Base-by-base conservation (phyloP, 139 green algal species). In the Micromonas commoda region DNA sequence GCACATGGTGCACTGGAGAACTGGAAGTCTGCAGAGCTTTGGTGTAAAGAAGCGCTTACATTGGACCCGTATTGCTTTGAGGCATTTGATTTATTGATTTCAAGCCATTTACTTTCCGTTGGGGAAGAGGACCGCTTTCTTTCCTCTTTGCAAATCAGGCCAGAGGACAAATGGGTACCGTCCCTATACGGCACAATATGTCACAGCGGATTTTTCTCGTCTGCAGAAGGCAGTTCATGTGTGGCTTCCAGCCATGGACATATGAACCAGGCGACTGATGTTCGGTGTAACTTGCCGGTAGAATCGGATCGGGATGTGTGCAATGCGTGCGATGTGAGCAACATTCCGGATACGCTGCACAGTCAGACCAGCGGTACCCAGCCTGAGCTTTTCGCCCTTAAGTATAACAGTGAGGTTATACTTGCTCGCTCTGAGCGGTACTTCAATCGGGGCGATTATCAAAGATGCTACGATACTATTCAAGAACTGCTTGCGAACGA, bases 41-140 rank as follows among this genome's bases (percentile, higher is more conserved):
- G 37, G 68, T 75, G 35, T 33, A 5, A 61, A 63, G 21, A 26
- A 2, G 37, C 68, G 21, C 33, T 75, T 13, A 75, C 5, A 6
- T 60, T 29, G 23, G 94, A 98, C 82, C 86, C 94, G 0, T 97
- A 92, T 80, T 97, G 93, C 82, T 92, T 93, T 57, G 94, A 98
- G 80, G 94, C 94, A 5, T 94, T 97, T 73, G 86, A 91, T 63
- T 81, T 84, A 2, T 81, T 98, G n/a, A 74, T 97, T 1, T 83
- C 91, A 39, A 90, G 88, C 35, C 89, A 97, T 84, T 91, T 97
- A 92, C 85, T 98, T 64, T 92, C 81, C 16, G 86, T 87, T 19
- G 81, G 81, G 21, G 86, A 97, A 81, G 94, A 97, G 85, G 29
- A 82, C 31, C 53, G 82, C n/a, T 81, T 96, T 77, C 63, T 94